These are phyloP conservation scores for Trichoderma aggressivum DNA, from an alignment of 2,329 filamentous ascomycete genomes.

Conservation along the genomic window DNA sequence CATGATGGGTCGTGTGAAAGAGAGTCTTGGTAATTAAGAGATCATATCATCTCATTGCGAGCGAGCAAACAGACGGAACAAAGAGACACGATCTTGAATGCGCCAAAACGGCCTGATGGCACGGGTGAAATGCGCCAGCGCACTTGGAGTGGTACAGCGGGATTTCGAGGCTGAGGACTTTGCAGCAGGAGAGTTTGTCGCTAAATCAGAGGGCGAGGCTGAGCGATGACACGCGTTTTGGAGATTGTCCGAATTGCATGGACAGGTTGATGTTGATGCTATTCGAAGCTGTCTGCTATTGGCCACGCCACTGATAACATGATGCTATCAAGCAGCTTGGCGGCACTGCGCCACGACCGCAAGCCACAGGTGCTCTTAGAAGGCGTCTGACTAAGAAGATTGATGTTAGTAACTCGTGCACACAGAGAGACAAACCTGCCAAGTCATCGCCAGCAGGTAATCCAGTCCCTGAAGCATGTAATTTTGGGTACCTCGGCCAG, in stretches of 20 bases:
- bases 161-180: neutral
- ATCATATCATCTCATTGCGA: conserved; percentile 34
- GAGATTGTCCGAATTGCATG: neutral
- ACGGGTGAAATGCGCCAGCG: neutral
- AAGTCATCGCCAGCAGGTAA: neutral
- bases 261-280: conserved; percentile 8
- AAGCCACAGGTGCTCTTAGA: neutral
- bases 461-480: neutral
- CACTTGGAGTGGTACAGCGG: neutral
- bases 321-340: neutral
- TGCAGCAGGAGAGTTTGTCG: neutral
- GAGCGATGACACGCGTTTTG: conserved; percentile 9
- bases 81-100: neutral
- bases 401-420: neutral
- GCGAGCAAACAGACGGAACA: neutral
- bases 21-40: conserved; percentile 19
- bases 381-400: neutral
- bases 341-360: neutral
- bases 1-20: conserved; percentile 51
- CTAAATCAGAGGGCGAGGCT: neutral
- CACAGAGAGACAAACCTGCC: neutral
- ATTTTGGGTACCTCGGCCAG: neutral
- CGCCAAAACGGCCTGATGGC: neutral
- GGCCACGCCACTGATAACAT: conserved; percentile 8
- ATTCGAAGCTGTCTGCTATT: conserved; percentile 12